Base-by-base conservation (phyloP, 2,329 filamentous ascomycete genomes). In the Penicillium sp. region DNA sequence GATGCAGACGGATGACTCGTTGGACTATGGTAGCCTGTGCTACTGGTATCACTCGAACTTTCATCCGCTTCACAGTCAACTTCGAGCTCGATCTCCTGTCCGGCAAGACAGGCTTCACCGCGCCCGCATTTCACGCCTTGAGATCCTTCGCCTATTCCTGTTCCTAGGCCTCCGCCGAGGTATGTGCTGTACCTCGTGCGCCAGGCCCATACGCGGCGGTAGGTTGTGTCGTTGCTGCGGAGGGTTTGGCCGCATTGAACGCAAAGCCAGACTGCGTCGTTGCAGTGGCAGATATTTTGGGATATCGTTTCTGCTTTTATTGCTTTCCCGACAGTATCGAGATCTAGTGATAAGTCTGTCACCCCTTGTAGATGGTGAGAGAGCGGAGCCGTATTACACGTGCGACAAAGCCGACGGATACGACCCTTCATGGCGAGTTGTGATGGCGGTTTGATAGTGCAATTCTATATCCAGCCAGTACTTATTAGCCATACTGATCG, bases 91-190 rank as follows among this genome's bases (percentile, higher is more conserved):
- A 91, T 87, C 64, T 90, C 87, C 58, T 86, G 83, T 6, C 89
- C 88, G 1, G 86, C 89, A n/a, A 92, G 83, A 74, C 93, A 98
- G 35, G 81, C 73, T n/a, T 79, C 78, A 42, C 88, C 88, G n/a
- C 91, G 86, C 0, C 92, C 93, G 70, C 93, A 98, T 62, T 91
- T 87, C 14, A 97, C 92, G 29, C 92, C 93, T 66, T 93, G 88
- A 67, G 92, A 88, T 31, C 92, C 92, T 66, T 96, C 91, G 44
- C 92, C 92, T 29, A 96, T 91, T 5, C 93, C 93, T 0, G 90
- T 93, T 25, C 92, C 92, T 0, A 96, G 81, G 2, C 91, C 91
- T 21, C 87, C 88, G 3, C 93, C 89, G 0, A 91, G 87, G 63
- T 91, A 89, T 16, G 81, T 82, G 37, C 88, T 88, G 72, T 96